phyloP scores from a whole-genome alignment of 106 monocot species.

The Narthecium ossifragum region DNA sequence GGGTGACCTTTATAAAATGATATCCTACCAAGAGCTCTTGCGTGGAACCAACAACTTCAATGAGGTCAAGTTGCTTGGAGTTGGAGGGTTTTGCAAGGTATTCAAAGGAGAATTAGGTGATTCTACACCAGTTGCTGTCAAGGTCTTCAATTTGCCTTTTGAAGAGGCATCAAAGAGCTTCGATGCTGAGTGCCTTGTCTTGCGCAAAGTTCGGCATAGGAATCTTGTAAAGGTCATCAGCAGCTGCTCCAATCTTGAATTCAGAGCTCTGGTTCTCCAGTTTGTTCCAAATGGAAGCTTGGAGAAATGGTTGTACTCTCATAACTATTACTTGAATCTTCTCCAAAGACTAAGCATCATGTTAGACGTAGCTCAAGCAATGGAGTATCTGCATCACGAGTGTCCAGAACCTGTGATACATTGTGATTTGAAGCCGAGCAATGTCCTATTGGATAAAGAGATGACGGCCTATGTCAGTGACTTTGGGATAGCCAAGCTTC shows the following conservation, averaged over 20 bases:
- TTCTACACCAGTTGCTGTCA: slow-evolving; percentile 1
- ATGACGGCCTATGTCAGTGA: slow-evolving; percentile 11
- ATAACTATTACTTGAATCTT: slow-evolving; percentile 1
- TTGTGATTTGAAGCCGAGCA: no score
- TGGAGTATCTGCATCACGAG: slow-evolving; percentile 26
- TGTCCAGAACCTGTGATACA: slow-evolving; percentile 6
- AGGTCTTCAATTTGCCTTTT: slow-evolving; percentile 14
- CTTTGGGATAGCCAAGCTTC: slow-evolving; percentile 18
- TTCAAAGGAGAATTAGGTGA: slow-evolving; percentile 18
- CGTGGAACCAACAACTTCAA: slow-evolving; percentile 21
- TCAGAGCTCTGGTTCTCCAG: slow-evolving; percentile 22
- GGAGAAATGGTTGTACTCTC: slow-evolving; percentile 20
- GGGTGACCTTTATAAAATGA: no score
- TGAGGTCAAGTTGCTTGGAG: slow-evolving; percentile 18
- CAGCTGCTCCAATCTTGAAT: slow-evolving; percentile 16
- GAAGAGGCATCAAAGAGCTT: slow-evolving; percentile 9
- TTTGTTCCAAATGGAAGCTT: slow-evolving; percentile 25
- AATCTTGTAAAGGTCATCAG: slow-evolving; percentile 21
- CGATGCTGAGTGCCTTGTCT: slow-evolving; percentile 12
- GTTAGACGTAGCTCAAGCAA: slow-evolving; percentile 15
- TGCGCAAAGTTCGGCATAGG: slow-evolving; percentile 17
- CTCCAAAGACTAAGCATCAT: slow-evolving; percentile 11
- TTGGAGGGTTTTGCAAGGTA: slow-evolving; percentile 8
- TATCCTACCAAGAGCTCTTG: slow-evolving; percentile 18
- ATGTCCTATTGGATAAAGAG: slow-evolving; percentile 7